Base-by-base conservation (phyloP, 164 flowering plant species). In the Kalanchoe fedtschenkoi region DNA sequence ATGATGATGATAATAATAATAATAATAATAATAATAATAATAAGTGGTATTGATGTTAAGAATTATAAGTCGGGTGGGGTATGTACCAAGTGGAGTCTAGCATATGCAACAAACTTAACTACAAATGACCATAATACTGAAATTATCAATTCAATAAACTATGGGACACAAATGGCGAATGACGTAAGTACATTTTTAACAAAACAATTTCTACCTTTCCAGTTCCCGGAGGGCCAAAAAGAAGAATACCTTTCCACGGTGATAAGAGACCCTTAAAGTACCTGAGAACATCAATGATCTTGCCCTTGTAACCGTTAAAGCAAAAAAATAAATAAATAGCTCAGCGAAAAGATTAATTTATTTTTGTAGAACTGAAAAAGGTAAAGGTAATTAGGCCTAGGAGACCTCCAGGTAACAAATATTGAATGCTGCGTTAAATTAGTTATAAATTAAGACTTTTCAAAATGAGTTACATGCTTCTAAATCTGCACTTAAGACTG, bases 221-320 rank as follows among this genome's bases (percentile, higher is more conserved):
- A 0, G 99, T 91, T 77, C 97, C 99, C 60, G 96, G 96, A 63
- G 99, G 97, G 28, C 99, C 99, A 75, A 93, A 93, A 55, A 93
- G 96, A 34, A 93, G 91, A 73, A 93, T 88, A 8, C 97, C 99
- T 78, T 95, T 95, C 97, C 99, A 95, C 62, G 99, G 97, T 71
- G 97, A 77, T 63, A 90, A 74, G 66, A 95, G 89, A 68, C 97
- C 99, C 61, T 89, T 91, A 65, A 95, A 91, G 73, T 91, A 95
- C 85, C 97, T 95, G 66, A 57, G 61, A 42, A 26, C 15, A 9
- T 51, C 32, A 51, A 2, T 15, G 9, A 19, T 26, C 6, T 2
- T 47, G 13, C 26, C 10, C 30, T 47, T 22, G 0, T 22, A 26
- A n/a, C n/a, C n/a, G 55, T 24, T 8, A 7, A 47, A 22, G 26